These are phyloP conservation scores for Urtica urens DNA, from an alignment of 306 rosid genomes.

Conservation along the genomic window DNA sequence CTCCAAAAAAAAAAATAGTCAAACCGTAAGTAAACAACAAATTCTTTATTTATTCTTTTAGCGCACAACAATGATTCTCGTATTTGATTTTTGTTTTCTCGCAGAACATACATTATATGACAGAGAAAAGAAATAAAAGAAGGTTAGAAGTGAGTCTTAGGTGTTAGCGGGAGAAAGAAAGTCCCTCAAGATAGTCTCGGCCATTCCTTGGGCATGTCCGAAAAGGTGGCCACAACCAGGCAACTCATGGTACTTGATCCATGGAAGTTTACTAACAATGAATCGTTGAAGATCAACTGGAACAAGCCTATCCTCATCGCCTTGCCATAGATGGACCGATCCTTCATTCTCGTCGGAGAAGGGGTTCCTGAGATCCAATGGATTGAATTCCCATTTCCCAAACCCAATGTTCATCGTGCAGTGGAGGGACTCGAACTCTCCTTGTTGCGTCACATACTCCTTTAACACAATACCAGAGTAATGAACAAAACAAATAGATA, in stretches of 20 bases:
- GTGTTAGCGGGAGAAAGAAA: no score
- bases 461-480: no score
- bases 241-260: slow-evolving; percentile 67
- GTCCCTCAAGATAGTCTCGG: slow-evolving; percentile 26
- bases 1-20: no score
- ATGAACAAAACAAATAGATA: no score
- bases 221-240: slow-evolving; percentile 52
- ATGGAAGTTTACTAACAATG: slow-evolving; percentile 37
- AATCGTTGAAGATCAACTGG: slow-evolving; percentile 33
- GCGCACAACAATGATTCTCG: no score
- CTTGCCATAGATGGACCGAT: slow-evolving; percentile 59
- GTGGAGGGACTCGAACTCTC: slow-evolving; percentile 34
- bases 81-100: no score
- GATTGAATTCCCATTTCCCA: slow-evolving; percentile 58
- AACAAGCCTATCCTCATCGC: slow-evolving; percentile 43
- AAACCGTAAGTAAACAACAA: no score
- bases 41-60: no score
- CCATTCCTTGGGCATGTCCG: slow-evolving; percentile 15
- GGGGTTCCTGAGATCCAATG: slow-evolving; percentile 40
- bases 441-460: slow-evolving; percentile 39
- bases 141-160: no score
- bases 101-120: no score
- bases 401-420: slow-evolving; percentile 41
- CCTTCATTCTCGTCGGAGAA: slow-evolving; percentile 27
- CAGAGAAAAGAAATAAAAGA: no score